Base-by-base conservation (phyloP, 2,329 filamentous ascomycete species). In the Lojkania enalia region DNA sequence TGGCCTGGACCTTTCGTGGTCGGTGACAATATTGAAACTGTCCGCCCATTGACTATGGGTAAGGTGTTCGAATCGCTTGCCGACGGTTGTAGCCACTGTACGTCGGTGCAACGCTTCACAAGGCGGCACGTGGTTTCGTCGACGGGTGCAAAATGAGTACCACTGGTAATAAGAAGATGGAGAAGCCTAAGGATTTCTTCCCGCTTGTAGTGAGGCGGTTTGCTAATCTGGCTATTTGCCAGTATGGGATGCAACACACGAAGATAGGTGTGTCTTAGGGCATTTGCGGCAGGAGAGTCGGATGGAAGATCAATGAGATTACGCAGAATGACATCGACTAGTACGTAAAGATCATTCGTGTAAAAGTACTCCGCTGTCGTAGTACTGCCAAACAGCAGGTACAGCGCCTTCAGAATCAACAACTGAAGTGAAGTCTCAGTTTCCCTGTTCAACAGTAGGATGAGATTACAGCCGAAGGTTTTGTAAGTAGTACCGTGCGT, bases 321-420 rank as follows among this genome's bases (percentile, higher is more conserved):
- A 32, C 94, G 88, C 49, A 99, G 89, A 46, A 99, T 90, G 53
- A 99, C 94, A 64, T 99, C 94, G 35, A 97, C 79, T 13, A 99
- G 81, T 3, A 99, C 94, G 46, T 90, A 88, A 20, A 99, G 78
- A 63, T 99, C 94, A 66, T 99, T 99, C 20, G 90, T 96, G 71
- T 97, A 99, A 66, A 99, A 99, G 71, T 97, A 99, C 72, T 99
- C 94, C 68, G 94, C 90, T 0, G 94, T 99, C 13, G 87, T 82
- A 44, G 84, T 84, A 7, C 90, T 97, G 3, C 91, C 96, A 71
- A 99, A 99, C 7, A 99, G 80, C 25, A 99, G 82, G 71, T 97
- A 99, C 20, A 99, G 77, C 3, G 96, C 82, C 71, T 99, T 99
- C 31, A 99, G 78, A 48, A 97, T 97, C n/a, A 99, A 80, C 19